Conservation (phyloP, 2,329 filamentous ascomycete genomes). For the Aspergillus hortae region DNA sequence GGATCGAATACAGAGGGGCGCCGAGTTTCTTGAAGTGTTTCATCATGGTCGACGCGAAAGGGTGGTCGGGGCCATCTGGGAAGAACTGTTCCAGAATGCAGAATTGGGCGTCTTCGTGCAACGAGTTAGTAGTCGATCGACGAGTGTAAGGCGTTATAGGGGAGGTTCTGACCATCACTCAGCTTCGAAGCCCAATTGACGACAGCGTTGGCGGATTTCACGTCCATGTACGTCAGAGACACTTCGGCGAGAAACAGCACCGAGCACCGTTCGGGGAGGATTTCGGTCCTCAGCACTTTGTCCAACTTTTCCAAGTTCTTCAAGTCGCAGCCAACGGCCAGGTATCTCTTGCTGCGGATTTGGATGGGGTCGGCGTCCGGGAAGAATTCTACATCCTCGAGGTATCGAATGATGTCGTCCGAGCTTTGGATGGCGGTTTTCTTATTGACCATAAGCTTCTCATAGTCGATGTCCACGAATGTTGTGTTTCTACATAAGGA, state of each 20-base stretch:
- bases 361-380: slow-evolving; percentile 42
- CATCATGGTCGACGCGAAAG: slow-evolving; percentile 84
- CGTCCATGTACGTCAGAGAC: slow-evolving; percentile 86
- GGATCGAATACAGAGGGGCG: slow-evolving; percentile 71
- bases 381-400: slow-evolving; percentile 44
- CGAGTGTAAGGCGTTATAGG: not conserved
- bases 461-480: slow-evolving; percentile 86
- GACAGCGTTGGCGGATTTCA: slow-evolving; percentile 66
- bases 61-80: slow-evolving; percentile 71
- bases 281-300: slow-evolving; percentile 54
- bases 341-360: slow-evolving; percentile 66
- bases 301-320: slow-evolving; percentile 63
- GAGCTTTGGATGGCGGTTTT: slow-evolving; percentile 63
- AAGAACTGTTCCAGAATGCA: slow-evolving; percentile 84
- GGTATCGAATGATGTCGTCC: slow-evolving; percentile 54
- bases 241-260: slow-evolving; percentile 86
- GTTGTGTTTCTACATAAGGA: slow-evolving; percentile 55
- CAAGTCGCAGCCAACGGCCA: slow-evolving; percentile 78
- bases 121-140: slow-evolving; percentile 2
- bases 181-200: slow-evolving; percentile 74
- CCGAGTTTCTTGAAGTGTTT: slow-evolving; percentile 76
- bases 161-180: slow-evolving; percentile 57
- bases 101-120: slow-evolving; percentile 62
- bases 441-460: slow-evolving; percentile 73
- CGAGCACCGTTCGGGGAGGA: slow-evolving; percentile 56